Evolutionary conservation across 768 basidiomycete species (phyloP), one percentile per base, ranked within the genome.

Genomic region (Kwoniella newhampshirensis): DNA sequence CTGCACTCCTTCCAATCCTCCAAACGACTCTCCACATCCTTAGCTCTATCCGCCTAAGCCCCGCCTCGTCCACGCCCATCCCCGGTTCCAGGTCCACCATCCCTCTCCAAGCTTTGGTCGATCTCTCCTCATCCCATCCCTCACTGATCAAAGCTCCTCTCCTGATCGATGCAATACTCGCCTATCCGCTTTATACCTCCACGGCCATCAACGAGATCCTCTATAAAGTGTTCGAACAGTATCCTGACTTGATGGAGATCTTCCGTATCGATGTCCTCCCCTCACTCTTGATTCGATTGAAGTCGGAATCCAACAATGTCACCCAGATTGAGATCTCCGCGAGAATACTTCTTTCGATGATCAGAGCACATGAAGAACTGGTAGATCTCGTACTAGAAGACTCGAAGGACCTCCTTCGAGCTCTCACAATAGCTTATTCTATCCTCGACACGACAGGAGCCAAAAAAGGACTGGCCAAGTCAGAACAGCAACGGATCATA

Each of bases 211-310:
- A 54, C 20, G 40, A 44, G 7, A 30, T 68, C 17, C 15, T 66
- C 9, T 35, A 26, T 5, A 42, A 37, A 2, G 35, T 43, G n/a
- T 48, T 60, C 20, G 91, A 54, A 3, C 28, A 11, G 1, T 39
- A 64, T 21, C n/a, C 51, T 5, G 42, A 45, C 12, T 28, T 58
- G 2, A 23, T 61, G 6, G 54, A 60, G 25, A 37, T 49, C 0
- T 51, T 68, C 21, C 44, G 54, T 5, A 48, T 36, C 2, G 53
- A 60, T 12, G 28, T 67, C 21, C 21, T 64, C 27, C 61, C 64
- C 12, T 18, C 42, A 13, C 46, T 71, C 2, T 30, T 62, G 18
- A 58, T 47, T 12, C 37, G 63, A 30, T 45, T 66, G 3, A 50
- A 41, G 11, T 18, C 9, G 35, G 27, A 27, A 35, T 23, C 35